Evolutionary conservation across 768 basidiomycete genomes (phyloP).

Genomic region (Cyathus striatus): DNA sequence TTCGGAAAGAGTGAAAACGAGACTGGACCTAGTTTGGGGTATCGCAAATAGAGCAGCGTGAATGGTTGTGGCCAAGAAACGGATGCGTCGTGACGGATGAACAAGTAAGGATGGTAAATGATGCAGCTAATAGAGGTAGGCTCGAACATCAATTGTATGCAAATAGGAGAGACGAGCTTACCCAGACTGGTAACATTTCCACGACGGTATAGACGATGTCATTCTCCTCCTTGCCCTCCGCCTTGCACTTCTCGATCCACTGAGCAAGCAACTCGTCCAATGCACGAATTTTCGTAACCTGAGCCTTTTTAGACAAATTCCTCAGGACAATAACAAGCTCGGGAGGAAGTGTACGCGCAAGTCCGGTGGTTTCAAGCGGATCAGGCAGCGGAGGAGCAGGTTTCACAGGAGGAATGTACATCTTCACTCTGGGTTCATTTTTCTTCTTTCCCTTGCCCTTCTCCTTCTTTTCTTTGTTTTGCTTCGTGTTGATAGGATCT

Average conservation of each 20-base stretch:
- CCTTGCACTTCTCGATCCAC: constrained; percentile 58
- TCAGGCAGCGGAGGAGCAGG: constrained; percentile 71
- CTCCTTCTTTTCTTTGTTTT: constrained; percentile 43
- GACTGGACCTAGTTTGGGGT: constrained; percentile 37
- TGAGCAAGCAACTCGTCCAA: constrained; percentile 73
- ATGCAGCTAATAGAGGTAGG: constrained; percentile 55
- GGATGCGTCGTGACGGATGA: constrained; percentile 76
- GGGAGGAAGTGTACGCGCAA: constrained; percentile 69
- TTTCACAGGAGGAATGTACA: constrained; percentile 83
- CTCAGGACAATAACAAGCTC: constrained; percentile 81
- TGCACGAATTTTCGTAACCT: constrained; percentile 76
- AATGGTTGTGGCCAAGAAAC: constrained; percentile 50
- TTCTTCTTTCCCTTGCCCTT: constrained; percentile 52
- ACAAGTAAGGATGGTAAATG: constrained; percentile 80
- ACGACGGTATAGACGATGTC: constrained; percentile 34
- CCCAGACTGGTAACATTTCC: constrained; percentile 86
- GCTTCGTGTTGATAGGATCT: constrained; percentile 26
- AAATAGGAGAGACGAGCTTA: constrained; percentile 53
- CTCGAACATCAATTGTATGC: constrained; percentile 3
- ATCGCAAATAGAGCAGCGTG: constrained; percentile 66
- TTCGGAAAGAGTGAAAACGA: constrained; percentile 47
- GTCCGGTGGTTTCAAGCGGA: constrained; percentile 81
- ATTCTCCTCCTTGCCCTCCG: constrained; percentile 37
- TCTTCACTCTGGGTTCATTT: constrained; percentile 77
- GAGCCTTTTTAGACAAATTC: constrained; percentile 84